A percentile compares a stretch with the other conserved stretches of the same genome.
Conservation (phyloP, 352 stramenopile species). For the Phytophthora tubulina region DNA sequence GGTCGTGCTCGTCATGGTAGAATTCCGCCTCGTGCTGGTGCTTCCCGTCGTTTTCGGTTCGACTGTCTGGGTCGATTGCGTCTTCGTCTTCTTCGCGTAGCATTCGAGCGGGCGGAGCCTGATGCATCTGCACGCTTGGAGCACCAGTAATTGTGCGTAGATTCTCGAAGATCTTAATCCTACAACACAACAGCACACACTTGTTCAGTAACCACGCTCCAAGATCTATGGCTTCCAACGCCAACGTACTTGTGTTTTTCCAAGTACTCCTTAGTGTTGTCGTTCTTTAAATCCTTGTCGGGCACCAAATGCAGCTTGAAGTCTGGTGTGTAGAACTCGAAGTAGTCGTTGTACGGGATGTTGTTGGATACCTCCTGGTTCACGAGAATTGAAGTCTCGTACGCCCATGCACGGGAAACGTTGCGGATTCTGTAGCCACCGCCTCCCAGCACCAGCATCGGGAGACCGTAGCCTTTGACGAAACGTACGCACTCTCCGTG, state of each 20-base stretch:
- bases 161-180: slow-evolving; percentile 88
- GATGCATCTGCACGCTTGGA: slow-evolving; percentile 82
- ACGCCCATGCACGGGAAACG: slow-evolving; percentile 95
- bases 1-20: slow-evolving; percentile 76
- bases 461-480: slow-evolving; percentile 87
- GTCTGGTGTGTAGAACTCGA: slow-evolving; percentile 80
- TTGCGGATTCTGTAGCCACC: slow-evolving; percentile 90
- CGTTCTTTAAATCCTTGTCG: slow-evolving; percentile 78
- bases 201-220: slow-evolving; percentile 1
- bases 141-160: slow-evolving; percentile 73
- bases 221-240: neutral
- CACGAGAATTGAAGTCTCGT: slow-evolving; percentile 96
- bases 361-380: slow-evolving; percentile 79
- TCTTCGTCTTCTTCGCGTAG: slow-evolving; percentile 85
- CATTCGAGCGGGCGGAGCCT: slow-evolving; percentile 68
- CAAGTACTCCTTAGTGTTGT: slow-evolving; percentile 81
- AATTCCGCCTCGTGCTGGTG: slow-evolving; percentile 82
- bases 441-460: slow-evolving; percentile 84
- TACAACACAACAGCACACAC: slow-evolving; percentile 35
- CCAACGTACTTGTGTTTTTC: slow-evolving; percentile 79
- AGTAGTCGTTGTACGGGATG: slow-evolving; percentile 87
- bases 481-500: slow-evolving; percentile 82
- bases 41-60: slow-evolving; percentile 72
- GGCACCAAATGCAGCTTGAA: slow-evolving; percentile 88
- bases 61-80: slow-evolving; percentile 59